These are phyloP conservation scores for Chytriomyces sp. DNA, from an alignment of 192 early-diverging fungal genomes.

Conservation along the genomic window DNA sequence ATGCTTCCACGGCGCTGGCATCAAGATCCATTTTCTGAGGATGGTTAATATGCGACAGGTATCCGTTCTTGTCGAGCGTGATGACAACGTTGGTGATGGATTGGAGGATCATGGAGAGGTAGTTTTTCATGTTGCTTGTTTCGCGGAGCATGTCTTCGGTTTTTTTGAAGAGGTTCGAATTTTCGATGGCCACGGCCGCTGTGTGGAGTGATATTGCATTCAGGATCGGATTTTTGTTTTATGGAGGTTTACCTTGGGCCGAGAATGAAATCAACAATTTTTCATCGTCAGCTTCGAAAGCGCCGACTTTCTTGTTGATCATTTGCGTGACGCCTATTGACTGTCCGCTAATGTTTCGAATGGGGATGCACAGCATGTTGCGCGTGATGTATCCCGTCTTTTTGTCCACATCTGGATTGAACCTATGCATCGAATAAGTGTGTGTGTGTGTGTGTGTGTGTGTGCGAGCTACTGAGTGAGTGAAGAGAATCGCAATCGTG, in stretches of 20 bases:
- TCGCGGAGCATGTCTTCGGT: constrained; percentile 53
- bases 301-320: constrained; percentile 54
- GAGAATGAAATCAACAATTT: constrained; percentile 58
- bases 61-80: constrained; percentile 45
- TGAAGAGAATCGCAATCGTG: too few relatives aligned
- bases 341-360: constrained; percentile 54
- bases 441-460: too few relatives aligned
- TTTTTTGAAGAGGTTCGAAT: constrained; percentile 59
- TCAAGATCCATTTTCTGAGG: constrained; percentile 34
- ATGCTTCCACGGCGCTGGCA: not conserved
- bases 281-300: constrained; percentile 55
- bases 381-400: constrained; percentile 55
- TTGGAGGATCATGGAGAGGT: constrained; percentile 37
- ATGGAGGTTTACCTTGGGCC: constrained; percentile 62
- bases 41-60: constrained; percentile 37
- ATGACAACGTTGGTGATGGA: constrained; percentile 60
- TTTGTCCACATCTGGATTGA: constrained; percentile 56
- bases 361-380: constrained; percentile 58
- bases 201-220: not conserved
- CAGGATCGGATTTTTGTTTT: too few relatives aligned
- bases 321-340: constrained; percentile 60
- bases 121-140: constrained; percentile 34
- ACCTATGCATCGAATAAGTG: constrained; percentile 31
- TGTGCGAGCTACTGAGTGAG: too few relatives aligned
- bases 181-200: constrained; percentile 65